Percentiles rank a stretch among this genome's conserved stretches.
Conservation (phyloP, 1,284 basidiomycete species). For the Vanrija sp. region DNA sequence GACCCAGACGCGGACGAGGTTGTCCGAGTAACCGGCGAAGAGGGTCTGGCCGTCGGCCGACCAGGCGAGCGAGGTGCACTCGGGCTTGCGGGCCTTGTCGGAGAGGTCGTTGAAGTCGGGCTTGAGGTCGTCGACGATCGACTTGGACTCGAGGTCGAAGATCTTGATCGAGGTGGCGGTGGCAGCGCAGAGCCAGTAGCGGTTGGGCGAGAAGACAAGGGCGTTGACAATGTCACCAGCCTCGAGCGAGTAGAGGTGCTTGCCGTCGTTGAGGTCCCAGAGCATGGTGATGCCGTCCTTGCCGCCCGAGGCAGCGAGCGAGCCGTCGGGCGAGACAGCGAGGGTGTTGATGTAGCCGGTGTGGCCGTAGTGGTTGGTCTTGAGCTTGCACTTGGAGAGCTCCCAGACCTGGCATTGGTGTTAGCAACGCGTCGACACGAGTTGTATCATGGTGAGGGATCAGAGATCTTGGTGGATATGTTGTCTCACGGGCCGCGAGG, state of each 20-base stretch:
- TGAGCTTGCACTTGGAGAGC: constrained; percentile 98
- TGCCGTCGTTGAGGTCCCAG: constrained; percentile 99
- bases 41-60: constrained; percentile 96
- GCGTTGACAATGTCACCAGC: constrained; percentile 98
- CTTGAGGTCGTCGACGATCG: constrained; percentile 93
- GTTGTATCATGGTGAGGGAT: constrained; percentile 37
- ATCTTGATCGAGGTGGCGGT: constrained; percentile 98
- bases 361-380: constrained; percentile 99
- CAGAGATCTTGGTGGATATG: constrained; percentile 73
- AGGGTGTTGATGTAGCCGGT: constrained; percentile 99
- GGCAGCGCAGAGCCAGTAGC: constrained; percentile 99
- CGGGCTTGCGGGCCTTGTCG: constrained; percentile 78
- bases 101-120: constrained; percentile 76
- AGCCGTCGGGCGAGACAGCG: constrained; percentile 98
- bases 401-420: constrained; percentile 82
- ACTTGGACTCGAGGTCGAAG: constrained; percentile 98
- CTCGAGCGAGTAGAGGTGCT: constrained; percentile 99
- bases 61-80: constrained; percentile 98
- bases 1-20: constrained; percentile 87
- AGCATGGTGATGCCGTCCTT: constrained; percentile 99
- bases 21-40: constrained; percentile 92
- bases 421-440: constrained; percentile 7
- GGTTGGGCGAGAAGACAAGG: constrained; percentile 98
- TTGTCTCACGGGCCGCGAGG: constrained; percentile 62
- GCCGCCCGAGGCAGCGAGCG: constrained; percentile 96